These are phyloP conservation scores for Backusella sp. DNA, from an alignment of 192 early-diverging fungal species.

Conservation along the genomic window DNA sequence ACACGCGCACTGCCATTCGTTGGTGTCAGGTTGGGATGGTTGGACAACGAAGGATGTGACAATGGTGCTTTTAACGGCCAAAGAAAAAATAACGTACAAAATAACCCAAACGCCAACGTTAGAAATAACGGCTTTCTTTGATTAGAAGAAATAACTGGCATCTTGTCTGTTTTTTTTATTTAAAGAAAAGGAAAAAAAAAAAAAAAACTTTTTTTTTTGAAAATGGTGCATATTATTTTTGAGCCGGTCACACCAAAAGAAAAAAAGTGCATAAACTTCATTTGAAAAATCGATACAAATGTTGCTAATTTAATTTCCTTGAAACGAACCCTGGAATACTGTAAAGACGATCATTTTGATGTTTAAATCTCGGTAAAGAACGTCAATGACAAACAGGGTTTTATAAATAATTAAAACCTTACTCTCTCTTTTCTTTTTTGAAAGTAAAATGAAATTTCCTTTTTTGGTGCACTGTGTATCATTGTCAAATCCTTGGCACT, in stretches of 20 bases:
- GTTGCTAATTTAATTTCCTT: neutral
- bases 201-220: neutral
- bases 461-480: neutral
- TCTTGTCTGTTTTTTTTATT: neutral
- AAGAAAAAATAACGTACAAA: constrained; percentile 2
- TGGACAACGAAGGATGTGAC: neutral
- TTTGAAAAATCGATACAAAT: neutral
- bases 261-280: neutral
- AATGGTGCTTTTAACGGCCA: constrained; percentile 10
- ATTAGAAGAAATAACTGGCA: constrained; percentile 16
- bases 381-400: neutral
- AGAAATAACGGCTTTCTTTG: constrained; percentile 13
- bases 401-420: neutral
- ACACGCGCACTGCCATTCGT: constrained; percentile 22
- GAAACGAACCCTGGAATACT: neutral
- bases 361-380: neutral
- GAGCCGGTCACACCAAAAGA: neutral
- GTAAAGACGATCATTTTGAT: neutral
- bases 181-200: neutral
- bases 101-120: neutral
- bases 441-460: neutral
- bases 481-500: neutral
- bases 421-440: neutral
- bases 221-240: neutral
- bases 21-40: constrained; percentile 19